phyloP scores from a whole-genome alignment of 2,329 filamentous ascomycete genomes.

The Kalmusia sp. region DNA sequence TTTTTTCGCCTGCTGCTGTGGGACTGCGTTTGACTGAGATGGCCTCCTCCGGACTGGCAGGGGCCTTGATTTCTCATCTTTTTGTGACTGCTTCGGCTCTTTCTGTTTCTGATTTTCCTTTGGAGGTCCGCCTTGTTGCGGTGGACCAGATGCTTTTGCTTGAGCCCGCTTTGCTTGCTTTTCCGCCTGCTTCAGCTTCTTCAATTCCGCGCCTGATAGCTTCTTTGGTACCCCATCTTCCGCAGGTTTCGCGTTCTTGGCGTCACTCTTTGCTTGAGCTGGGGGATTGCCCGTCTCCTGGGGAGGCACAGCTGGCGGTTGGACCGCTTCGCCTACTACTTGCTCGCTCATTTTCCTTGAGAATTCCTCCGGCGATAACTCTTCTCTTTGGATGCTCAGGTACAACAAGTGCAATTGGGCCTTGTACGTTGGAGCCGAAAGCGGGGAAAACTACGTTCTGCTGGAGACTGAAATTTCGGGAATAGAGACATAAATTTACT shows the following conservation, averaged over 20 bases:
- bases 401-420: not conserved
- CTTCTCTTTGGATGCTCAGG: not conserved
- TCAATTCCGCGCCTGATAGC: slow-evolving; percentile 78
- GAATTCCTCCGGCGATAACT: not conserved
- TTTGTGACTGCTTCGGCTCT: slow-evolving; percentile 41
- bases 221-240: slow-evolving; percentile 53
- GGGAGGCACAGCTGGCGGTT: slow-evolving; percentile 18
- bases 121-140: slow-evolving; percentile 36
- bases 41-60: slow-evolving; percentile 40
- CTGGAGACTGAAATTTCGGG: not conserved
- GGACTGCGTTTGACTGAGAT: slow-evolving; percentile 38
- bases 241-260: slow-evolving; percentile 28
- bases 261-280: slow-evolving; percentile 26
- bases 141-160: slow-evolving; percentile 60
- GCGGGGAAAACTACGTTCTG: not conserved
- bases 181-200: slow-evolving; percentile 88
- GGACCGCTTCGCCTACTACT: slow-evolving; percentile 22
- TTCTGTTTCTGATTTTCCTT: slow-evolving; percentile 45
- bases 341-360: slow-evolving; percentile 35
- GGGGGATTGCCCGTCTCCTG: slow-evolving; percentile 17
- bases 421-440: slow-evolving; percentile 4
- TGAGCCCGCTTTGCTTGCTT: slow-evolving; percentile 84
- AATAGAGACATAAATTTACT: slow-evolving; percentile 5
- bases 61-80: slow-evolving; percentile 42
- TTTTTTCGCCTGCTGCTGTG: slow-evolving; percentile 38